Evolutionary conservation across 306 rosid species (phyloP).

Genomic region (Alnus rubra): DNA sequence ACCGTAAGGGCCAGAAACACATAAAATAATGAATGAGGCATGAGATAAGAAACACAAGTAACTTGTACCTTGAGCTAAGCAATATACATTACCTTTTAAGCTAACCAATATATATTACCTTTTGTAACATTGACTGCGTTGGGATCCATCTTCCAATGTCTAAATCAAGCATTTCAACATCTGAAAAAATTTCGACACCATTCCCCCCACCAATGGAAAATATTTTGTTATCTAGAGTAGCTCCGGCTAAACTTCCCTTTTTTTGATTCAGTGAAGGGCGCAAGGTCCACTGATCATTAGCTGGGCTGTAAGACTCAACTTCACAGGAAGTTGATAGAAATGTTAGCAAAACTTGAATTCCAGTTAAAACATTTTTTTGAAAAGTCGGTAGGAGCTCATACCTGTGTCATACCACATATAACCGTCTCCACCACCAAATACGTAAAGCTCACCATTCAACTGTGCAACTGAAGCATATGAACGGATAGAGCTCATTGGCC

Average conservation of each 20-base stretch:
- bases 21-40: not conserved
- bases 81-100: not conserved
- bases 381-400: slow-evolving; percentile 25
- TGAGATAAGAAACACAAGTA: not conserved
- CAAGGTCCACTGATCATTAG: slow-evolving; percentile 55
- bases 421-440: slow-evolving; percentile 51
- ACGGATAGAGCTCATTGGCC: slow-evolving; percentile 43
- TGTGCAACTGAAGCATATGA: slow-evolving; percentile 47
- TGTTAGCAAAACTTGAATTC: slow-evolving; percentile 14
- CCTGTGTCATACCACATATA: slow-evolving; percentile 51
- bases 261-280: slow-evolving; percentile 62
- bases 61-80: not conserved
- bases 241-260: slow-evolving; percentile 73
- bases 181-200: slow-evolving; percentile 40
- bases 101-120: slow-evolving; percentile 41
- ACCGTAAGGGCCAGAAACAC: not conserved
- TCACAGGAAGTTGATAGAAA: slow-evolving; percentile 27
- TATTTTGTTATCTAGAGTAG: slow-evolving; percentile 40
- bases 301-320: slow-evolving; percentile 74
- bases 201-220: slow-evolving; percentile 58
- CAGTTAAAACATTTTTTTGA: slow-evolving; percentile 12
- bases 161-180: slow-evolving; percentile 67
- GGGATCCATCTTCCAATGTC: slow-evolving; percentile 63
- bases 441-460: slow-evolving; percentile 51
- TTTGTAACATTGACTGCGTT: slow-evolving; percentile 52